Conservation (phyloP, 73 alveolate genomes). For the Paramecium biaurelia region DNA sequence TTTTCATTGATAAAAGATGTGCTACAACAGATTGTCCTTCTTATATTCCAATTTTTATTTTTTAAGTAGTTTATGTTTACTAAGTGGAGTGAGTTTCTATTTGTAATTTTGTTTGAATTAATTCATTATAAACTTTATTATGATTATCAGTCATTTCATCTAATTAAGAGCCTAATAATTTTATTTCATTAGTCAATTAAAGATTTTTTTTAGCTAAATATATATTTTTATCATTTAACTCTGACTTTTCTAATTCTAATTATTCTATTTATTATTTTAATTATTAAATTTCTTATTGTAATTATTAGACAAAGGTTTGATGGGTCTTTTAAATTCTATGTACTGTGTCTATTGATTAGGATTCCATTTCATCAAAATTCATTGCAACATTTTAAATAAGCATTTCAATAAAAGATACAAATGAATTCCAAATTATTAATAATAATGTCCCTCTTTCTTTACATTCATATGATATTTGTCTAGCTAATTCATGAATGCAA, state of each 20-base stretch:
- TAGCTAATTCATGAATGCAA: conserved; percentile 12
- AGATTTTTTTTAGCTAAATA: not conserved
- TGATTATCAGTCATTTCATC: not conserved
- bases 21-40: conserved; percentile 37
- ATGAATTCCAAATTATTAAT: conserved; percentile 26
- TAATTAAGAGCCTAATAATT: not conserved
- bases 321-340: not conserved
- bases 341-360: not conserved
- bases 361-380: conserved; percentile 10
- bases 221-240: not conserved
- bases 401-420: not conserved
- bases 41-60: not conserved
- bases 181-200: not conserved
- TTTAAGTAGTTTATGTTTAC: not conserved
- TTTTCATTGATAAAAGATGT: not conserved
- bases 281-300: not conserved
- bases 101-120: not conserved
- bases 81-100: not conserved
- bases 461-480: not conserved
- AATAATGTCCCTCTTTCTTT: conserved; percentile 40
- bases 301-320: not conserved
- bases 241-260: not conserved
- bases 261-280: not conserved
- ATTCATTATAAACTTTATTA: not conserved
- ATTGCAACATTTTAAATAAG: not conserved